Evolutionary conservation across 768 basidiomycete genomes (phyloP).

Genomic region (Tylopilus rubrobrunneus): DNA sequence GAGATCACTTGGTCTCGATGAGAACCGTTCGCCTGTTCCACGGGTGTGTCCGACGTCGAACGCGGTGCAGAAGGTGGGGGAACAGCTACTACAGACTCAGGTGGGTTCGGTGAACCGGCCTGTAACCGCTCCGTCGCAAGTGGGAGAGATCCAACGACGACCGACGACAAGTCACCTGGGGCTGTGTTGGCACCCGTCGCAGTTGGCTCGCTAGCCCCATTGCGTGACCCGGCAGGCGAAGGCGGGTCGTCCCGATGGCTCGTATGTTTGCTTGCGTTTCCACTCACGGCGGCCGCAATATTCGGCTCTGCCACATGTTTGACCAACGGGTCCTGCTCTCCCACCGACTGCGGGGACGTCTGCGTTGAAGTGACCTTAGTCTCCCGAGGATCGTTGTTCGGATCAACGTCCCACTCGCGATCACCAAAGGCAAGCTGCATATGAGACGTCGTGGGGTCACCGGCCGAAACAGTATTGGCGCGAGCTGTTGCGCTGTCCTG

Average conservation of each 20-base stretch:
- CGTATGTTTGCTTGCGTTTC: conserved; percentile 5
- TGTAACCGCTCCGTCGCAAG: neutral
- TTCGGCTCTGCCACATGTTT: conserved; percentile 59
- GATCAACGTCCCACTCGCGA: conserved; percentile 65
- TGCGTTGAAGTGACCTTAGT: conserved; percentile 18
- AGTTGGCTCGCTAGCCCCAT: no score
- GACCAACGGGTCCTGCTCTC: conserved; percentile 56
- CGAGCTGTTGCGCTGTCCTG: conserved; percentile 20
- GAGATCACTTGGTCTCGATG: conserved; percentile 51
- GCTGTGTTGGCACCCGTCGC: no score
- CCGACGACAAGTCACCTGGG: no score
- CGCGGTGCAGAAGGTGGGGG: conserved; percentile 37
- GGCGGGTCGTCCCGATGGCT: conserved; percentile 19
- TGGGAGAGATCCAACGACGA: no score
- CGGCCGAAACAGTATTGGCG: conserved; percentile 34
- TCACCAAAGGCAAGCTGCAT: conserved; percentile 60
- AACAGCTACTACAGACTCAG: conserved; percentile 71
- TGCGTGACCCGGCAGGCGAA: conserved; percentile 21
- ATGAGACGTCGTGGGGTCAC: conserved; percentile 54
- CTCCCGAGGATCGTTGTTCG: conserved; percentile 59
- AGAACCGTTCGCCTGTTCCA: conserved; percentile 50
- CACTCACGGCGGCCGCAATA: conserved; percentile 24
- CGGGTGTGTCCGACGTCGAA: conserved; percentile 40
- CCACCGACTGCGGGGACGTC: conserved; percentile 30
- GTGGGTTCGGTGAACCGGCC: conserved; percentile 66